phyloP scores from a whole-genome alignment of 441 rosid genomes.

The Metrosideros polymorpha region DNA sequence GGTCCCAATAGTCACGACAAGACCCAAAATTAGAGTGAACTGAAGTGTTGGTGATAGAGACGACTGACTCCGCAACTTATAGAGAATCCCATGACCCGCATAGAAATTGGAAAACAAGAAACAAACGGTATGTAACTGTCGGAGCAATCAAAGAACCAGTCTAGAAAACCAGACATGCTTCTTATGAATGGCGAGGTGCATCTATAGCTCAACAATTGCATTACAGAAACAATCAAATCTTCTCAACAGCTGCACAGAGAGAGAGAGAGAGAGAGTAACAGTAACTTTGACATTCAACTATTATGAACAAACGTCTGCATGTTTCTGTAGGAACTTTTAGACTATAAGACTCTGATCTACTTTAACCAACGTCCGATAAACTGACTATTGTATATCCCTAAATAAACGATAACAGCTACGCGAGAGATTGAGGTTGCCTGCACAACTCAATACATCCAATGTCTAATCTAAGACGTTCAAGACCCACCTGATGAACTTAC shows the following conservation, averaged over 20 bases:
- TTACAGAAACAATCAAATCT: not conserved
- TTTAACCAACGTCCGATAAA: not conserved
- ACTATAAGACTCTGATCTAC: not conserved
- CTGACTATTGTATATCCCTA: not conserved
- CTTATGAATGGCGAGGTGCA: not conserved
- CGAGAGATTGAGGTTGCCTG: not conserved
- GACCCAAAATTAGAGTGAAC: not conserved
- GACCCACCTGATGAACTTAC: conserved; percentile 4
- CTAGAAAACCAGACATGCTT: not conserved
- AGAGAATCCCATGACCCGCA: conserved; percentile 32
- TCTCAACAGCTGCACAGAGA: not conserved
- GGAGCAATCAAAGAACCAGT: not conserved
- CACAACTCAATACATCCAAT: not conserved
- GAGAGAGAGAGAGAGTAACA: not conserved
- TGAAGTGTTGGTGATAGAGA: not conserved
- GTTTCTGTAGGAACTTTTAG: not conserved
- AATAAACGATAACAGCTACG: not conserved
- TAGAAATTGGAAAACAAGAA: not conserved
- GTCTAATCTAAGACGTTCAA: not conserved
- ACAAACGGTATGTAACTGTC: not conserved
- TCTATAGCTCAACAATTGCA: not conserved
- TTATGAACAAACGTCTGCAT: not conserved
- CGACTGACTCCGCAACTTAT: not conserved
- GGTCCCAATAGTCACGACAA: not conserved
- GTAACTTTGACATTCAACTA: not conserved